phyloP scores from a whole-genome alignment of 2,329 filamentous ascomycete species.

The Paradendryphiella salina region DNA sequence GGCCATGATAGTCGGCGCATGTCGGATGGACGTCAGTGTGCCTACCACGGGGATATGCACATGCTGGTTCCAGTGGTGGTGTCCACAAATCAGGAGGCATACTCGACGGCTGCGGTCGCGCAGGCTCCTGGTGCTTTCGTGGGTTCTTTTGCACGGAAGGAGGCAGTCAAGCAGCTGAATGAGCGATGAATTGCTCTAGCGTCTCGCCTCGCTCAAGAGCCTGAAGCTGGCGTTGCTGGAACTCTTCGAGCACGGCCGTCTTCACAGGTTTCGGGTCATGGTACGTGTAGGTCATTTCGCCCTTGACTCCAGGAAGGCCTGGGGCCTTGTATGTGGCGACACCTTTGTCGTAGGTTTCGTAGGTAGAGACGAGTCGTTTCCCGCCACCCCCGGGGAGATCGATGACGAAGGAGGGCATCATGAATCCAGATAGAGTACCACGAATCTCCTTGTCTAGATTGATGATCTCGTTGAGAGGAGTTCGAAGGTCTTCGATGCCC shows the following conservation, averaged over 20 bases:
- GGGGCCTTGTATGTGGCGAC: conserved; percentile 61
- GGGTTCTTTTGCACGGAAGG: neutral
- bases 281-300: conserved; percentile 56
- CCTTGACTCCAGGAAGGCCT: conserved; percentile 52
- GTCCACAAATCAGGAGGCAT: neutral
- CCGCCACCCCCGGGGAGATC: conserved; percentile 67
- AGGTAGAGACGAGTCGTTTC: conserved; percentile 61
- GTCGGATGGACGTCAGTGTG: neutral
- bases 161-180: neutral
- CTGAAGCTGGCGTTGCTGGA: conserved; percentile 12
- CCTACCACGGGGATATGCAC: neutral
- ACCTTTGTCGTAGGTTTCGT: conserved; percentile 60
- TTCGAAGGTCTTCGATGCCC: conserved; percentile 65
- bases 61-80: neutral
- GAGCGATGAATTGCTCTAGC: conserved; percentile 14
- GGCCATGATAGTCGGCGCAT: no score
- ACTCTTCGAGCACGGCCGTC: conserved; percentile 11
- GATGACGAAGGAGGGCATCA: conserved; percentile 65
- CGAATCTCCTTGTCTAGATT: conserved; percentile 61
- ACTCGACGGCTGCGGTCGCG: neutral
- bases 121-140: neutral
- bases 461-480: conserved; percentile 62
- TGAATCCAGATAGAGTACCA: conserved; percentile 64
- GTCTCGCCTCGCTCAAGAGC: conserved; percentile 15
- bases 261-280: conserved; percentile 54